A percentile compares a stretch with the other conserved stretches of the same genome.
These are phyloP conservation scores for Pichia paraexigua DNA, from an alignment of 805 yeast genomes.

Conservation along the genomic window DNA sequence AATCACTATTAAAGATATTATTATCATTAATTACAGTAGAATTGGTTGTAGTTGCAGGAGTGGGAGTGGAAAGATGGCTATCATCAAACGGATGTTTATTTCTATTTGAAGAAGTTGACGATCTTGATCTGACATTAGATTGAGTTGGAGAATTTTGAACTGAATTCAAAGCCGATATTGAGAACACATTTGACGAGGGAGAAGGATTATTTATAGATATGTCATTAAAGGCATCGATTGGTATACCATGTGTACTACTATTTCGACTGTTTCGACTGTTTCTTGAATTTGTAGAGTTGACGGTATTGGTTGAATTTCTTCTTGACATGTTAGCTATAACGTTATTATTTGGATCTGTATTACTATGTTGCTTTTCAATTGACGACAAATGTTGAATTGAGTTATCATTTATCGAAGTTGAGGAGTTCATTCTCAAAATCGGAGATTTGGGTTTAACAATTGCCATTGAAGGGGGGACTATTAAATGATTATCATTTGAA, in stretches of 20 bases:
- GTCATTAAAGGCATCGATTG: constrained; percentile 4
- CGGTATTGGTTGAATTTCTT: constrained; percentile 15
- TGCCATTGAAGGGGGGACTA: constrained; percentile 29
- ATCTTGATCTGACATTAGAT: constrained; percentile 3
- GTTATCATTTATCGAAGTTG: constrained; percentile 20
- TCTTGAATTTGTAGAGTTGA: constrained; percentile 6
- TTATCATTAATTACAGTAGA: neutral
- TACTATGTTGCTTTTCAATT: constrained; percentile 11
- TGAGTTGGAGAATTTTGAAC: neutral
- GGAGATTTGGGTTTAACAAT: constrained; percentile 28
- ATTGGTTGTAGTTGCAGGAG: neutral
- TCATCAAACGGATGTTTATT: constrained; percentile 1
- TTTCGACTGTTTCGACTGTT: constrained; percentile 3
- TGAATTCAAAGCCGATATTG: neutral
- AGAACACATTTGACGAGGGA: neutral
- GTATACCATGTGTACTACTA: constrained; percentile 8
- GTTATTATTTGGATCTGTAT: constrained; percentile 1
- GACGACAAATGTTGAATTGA: constrained; percentile 11
- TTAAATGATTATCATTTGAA: constrained; percentile 12
- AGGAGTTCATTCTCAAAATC: constrained; percentile 25
- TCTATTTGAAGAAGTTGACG: constrained; percentile 6
- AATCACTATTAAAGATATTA: neutral
- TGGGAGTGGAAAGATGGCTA: neutral
- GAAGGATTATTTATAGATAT: neutral
- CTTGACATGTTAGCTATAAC: constrained; percentile 10